phyloP scores from a whole-genome alignment of 2,329 filamentous ascomycete genomes.

The Incumbomyces delicatus region DNA sequence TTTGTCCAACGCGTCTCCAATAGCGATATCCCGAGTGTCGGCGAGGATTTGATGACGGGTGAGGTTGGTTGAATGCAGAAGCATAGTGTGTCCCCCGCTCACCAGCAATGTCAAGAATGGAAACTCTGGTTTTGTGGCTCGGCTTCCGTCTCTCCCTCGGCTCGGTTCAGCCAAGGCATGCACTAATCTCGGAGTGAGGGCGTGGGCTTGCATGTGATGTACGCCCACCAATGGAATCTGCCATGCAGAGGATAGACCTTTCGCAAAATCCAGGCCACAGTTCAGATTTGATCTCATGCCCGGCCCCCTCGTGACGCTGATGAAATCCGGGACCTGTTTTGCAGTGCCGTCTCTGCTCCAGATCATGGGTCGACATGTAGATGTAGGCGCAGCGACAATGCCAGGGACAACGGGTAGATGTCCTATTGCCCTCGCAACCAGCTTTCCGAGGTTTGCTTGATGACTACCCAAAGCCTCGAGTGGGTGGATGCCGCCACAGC shows the following conservation, averaged over 20 bases:
- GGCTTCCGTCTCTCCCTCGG: neutral
- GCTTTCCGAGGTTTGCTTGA: slow-evolving; percentile 55
- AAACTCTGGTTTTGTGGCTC: slow-evolving; percentile 45
- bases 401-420: slow-evolving; percentile 37
- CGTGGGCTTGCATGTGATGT: slow-evolving; percentile 96
- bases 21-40: slow-evolving; percentile 65
- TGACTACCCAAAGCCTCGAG: slow-evolving; percentile 66
- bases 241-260: slow-evolving; percentile 79
- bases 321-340: slow-evolving; percentile 59
- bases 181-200: slow-evolving; percentile 73
- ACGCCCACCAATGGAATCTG: slow-evolving; percentile 72
- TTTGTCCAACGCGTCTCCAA: slow-evolving; percentile 87
- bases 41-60: slow-evolving; percentile 65
- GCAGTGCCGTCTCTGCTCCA: slow-evolving; percentile 18
- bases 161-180: slow-evolving; percentile 41
- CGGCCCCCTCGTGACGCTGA: slow-evolving; percentile 83
- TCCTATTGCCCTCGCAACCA: slow-evolving; percentile 56
- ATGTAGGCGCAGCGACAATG: neutral
- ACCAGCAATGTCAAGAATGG: slow-evolving; percentile 84
- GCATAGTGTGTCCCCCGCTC: slow-evolving; percentile 83
- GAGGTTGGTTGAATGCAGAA: slow-evolving; percentile 63
- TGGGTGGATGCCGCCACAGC: slow-evolving; percentile 71
- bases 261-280: slow-evolving; percentile 71
- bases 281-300: slow-evolving; percentile 75
- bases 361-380: slow-evolving; percentile 8